A percentile compares a stretch with the other conserved stretches of the same genome.
Evolutionary conservation across 2,329 filamentous ascomycete genomes (phyloP).

Genomic region (Aspergillus proliferans): DNA sequence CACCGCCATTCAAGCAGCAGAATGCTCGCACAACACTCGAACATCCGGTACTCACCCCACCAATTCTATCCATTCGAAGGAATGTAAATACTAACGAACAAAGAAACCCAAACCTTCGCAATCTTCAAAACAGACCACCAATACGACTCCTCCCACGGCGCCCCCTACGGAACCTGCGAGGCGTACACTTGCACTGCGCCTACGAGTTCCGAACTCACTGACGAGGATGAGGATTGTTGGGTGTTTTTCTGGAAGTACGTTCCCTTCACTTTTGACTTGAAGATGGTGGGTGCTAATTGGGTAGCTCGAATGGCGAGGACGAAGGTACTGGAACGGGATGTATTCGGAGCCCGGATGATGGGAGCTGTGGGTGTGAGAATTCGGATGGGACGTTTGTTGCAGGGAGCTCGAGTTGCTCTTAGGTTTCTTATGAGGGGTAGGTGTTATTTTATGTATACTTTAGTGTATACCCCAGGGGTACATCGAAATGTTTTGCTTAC

Average conservation of each 20-base stretch:
- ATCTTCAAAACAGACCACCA: conserved; percentile 40
- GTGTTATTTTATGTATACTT: too few relatives aligned
- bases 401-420: conserved; percentile 22
- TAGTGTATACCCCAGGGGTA: too few relatives aligned
- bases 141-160: conserved; percentile 39
- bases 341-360: conserved; percentile 34
- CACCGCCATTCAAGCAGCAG: conserved; percentile 33
- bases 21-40: conserved; percentile 36
- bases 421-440: neutral
- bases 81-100: neutral
- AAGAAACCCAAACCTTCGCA: conserved; percentile 30
- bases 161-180: conserved; percentile 44
- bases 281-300: too few relatives aligned
- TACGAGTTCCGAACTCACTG: conserved; percentile 20
- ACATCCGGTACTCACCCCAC: conserved; percentile 11
- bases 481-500: too few relatives aligned
- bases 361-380: conserved; percentile 38
- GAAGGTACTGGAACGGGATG: conserved; percentile 25
- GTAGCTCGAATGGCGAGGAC: conserved; percentile 11
- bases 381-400: conserved; percentile 35
- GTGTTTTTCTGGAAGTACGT: conserved; percentile 34
- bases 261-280: neutral
- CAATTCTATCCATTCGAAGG: too few relatives aligned
- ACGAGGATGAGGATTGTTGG: conserved; percentile 34
- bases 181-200: conserved; percentile 38